Evolutionary conservation across 306 rosid species (phyloP).

Genomic region (Leucaena leucocephala): DNA sequence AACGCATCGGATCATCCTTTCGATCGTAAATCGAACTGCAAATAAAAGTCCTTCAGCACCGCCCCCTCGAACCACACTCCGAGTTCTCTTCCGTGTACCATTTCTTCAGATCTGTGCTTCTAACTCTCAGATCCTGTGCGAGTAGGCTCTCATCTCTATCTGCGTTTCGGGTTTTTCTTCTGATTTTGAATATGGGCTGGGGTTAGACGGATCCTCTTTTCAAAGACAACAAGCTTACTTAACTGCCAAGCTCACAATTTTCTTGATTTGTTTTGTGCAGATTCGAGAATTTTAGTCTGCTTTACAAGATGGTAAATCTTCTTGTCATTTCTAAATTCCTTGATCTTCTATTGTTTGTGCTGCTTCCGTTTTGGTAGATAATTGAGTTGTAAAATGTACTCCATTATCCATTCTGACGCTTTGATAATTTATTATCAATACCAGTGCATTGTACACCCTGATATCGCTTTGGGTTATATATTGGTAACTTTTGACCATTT

Average conservation of each 20-base stretch:
- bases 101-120: conserved; percentile 34
- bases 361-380: neutral
- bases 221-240: neutral
- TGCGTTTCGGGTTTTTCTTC: neutral
- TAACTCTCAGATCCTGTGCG: conserved; percentile 31
- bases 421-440: neutral
- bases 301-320: conserved; percentile 42
- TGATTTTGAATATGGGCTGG: neutral
- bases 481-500: neutral
- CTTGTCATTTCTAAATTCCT: neutral
- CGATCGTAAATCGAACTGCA: neutral
- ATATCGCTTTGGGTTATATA: neutral
- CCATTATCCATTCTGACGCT: neutral
- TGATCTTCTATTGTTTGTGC: neutral
- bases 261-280: conserved; percentile 29
- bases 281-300: conserved; percentile 21
- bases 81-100: neutral
- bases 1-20: neutral
- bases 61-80: too few species aligned
- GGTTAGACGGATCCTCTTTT: conserved; percentile 6
- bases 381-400: conserved; percentile 5
- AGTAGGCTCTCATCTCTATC: conserved; percentile 8
- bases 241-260: conserved; percentile 2
- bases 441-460: neutral
- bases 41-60: neutral